Base-by-base conservation (phyloP, 108 stramenopile species). In the Discostella pseudostelligera region DNA sequence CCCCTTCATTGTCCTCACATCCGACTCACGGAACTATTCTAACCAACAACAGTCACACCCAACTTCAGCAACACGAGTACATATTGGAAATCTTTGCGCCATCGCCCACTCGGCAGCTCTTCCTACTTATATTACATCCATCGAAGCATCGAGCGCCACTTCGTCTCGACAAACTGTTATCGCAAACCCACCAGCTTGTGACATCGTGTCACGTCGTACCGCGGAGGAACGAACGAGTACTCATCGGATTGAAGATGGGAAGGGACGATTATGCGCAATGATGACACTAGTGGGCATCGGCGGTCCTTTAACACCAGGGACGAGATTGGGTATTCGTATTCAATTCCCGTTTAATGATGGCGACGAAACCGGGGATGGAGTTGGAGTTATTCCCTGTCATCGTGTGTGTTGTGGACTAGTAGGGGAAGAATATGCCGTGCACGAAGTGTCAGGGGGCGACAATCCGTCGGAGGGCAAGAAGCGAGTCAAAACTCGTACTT, bases 381-480 rank as follows among this genome's bases (percentile, higher is more conserved):
- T 49, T 13, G 50, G 53, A 53, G 56, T 67, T 9, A 46, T 74
- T 62, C 60, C 65, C 9, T 74, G 74, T 20, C 65, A 74, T 57
- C 74, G 74, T 13, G 66, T 74, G 4, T 74, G 74, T 29, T 74
- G 74, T 47, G 74, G 60, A 8, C 48, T 74, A 53, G 66, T 74
- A 11, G 77, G 77, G 22, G 77, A 78, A 40, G 77, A 78, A 47
- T 67, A 74, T 56, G 72, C 77, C 8, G 5, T 73, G 22, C 59
- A 29, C 36, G 70, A 76, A 47, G 72, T 45, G 12, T 48, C 44
- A 17, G 47, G 29, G 46, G 1, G n/a, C 44, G 37, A 50, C 20
- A 53, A 37, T 59, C 63, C 21, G 12, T 56, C 24, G 35, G 25
- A 47, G 56, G 47, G 32, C 46, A 58, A 55, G 24, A 67, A 63